Evolutionary conservation across 306 rosid genomes (phyloP), one percentile per base, ranked within the genome.

Genomic region (Ziziphus jujuba): DNA sequence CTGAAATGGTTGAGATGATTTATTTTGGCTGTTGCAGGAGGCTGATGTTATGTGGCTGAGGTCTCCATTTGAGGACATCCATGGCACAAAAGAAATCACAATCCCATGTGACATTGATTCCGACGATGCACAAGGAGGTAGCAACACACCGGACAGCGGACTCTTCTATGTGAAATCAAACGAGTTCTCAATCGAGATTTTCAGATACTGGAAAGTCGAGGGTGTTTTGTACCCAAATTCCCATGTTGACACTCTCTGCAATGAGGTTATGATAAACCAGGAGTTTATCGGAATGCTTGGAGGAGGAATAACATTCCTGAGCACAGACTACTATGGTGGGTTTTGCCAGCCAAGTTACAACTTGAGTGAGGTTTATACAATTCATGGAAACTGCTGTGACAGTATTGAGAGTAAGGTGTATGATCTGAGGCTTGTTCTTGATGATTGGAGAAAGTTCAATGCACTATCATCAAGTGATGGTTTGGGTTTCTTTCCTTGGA

Each of bases 31-130:
- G 53, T 28, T 65, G 77, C 85, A 87, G 89, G 87, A 81, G 63
- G 82, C 77, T 38, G 92, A 87, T 72, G 84, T 81, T 11, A 59
- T 81, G 61, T 87, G 92, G 92, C 74, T 87, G 28, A 79, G 80
- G 60, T 81, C 73, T 60, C 92, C 89, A 24, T n/a, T 87, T 21
- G 0, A n/a, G 62, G 62, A 84, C 14, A 69, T 81, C 13, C 8
- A 67, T 56, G 36, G 66, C 10, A 0, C 0, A 0, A 0, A 23
- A 1, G 83, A 72, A 54, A 52, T 85, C 73, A 64, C 85, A 38
- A 77, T 87, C 45, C 75, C 84, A 31, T 87, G 87, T 24, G 61
- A 53, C 47, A 13, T n/a, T 11, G 45, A 60, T 58, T 69, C 44
- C 24, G 15, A 13, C 7, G 66, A 66, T 38, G 71, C 36, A 23